These are phyloP conservation scores for Chloranthus sessilifolius DNA, from an alignment of 164 flowering plant species.

Conservation along the genomic window DNA sequence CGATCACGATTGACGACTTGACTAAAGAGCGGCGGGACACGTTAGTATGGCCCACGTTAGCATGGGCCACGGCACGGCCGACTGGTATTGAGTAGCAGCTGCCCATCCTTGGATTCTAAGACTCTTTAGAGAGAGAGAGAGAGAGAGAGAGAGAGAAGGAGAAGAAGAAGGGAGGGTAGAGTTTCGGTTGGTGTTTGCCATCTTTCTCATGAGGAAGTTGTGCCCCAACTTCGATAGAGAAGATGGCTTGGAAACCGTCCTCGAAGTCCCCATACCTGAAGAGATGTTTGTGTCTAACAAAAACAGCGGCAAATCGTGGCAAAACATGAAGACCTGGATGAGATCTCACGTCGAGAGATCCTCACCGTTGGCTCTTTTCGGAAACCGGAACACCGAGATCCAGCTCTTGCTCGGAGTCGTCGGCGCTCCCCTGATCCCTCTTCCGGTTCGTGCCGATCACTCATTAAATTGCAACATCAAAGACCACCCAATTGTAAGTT, in stretches of 20 bases:
- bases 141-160: background rate
- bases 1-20: conserved; percentile 25
- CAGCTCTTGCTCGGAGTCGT: conserved; percentile 77
- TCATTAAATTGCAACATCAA: conserved; percentile 34
- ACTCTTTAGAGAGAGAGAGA: conserved; percentile 3
- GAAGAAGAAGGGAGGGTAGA: background rate
- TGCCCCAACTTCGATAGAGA: conserved; percentile 81
- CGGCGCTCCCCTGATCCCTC: conserved; percentile 83
- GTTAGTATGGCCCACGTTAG: conserved; percentile 30
- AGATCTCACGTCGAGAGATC: conserved; percentile 29
- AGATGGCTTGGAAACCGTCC: conserved; percentile 84
- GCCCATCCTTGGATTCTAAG: conserved; percentile 15
- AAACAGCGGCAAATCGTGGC: conserved; percentile 42
- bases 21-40: conserved; percentile 15
- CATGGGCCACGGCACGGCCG: too few species aligned
- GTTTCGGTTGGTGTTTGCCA: background rate
- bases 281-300: conserved; percentile 46
- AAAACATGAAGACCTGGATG: conserved; percentile 69
- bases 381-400: conserved; percentile 49
- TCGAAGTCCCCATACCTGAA: conserved; percentile 90
- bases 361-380: conserved; percentile 21
- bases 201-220: conserved; percentile 61
- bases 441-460: conserved; percentile 38
- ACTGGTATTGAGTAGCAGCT: conserved; percentile 30
- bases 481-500: conserved; percentile 70